Evolutionary conservation across 2,329 filamentous ascomycete species (phyloP), one percentile per base, ranked within the genome.

Genomic region (Ustulina deusta): DNA sequence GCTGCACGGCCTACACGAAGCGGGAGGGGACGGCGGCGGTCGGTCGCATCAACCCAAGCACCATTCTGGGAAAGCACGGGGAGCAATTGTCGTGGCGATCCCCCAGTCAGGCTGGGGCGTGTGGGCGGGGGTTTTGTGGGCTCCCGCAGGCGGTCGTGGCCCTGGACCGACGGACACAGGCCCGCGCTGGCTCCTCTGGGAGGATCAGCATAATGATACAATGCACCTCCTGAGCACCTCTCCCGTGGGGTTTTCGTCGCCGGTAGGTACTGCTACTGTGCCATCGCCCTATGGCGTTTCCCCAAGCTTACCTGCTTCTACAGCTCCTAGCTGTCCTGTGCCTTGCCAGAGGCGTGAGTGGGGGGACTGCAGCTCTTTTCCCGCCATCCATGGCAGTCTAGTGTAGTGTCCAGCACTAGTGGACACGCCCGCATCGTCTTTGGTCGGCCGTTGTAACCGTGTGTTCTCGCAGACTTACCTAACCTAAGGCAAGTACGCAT

Each of bases 81-180:
- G 62, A 70, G 61, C 36, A 56, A 56, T 56, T 42, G 54, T 66
- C 68, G 52, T 61, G 58, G 29, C 59, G 54, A 66, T 49, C 59
- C 68, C 65, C 63, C 64, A 61, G 66, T 66, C 54, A 68, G 68
- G 62, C 58, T 63, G 57, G 62, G 65, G 62, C 56, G 51, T 58
- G 65, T 51, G 68, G 58, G 65, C 59, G 52, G 68, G 68, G 63
- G 38, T 68, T 68, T 69, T 69, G 68, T 68, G 68, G 68, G 62
- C 57, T 69, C 65, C 46, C 49, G 40, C 64, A 65, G 57, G 52
- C 36, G 51, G 61, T 68, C 60, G 49, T 58, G 65, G 65, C 61
- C 55, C 38, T 64, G 40, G 48, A n/a, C 11, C 42, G 42, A 17
- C 42, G 11, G 7, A 22, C 20, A 7, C 17, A 44, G 40, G 10